Base-by-base conservation (phyloP, 2,329 filamentous ascomycete species). In the Dothidotthia symphoricarpi region DNA sequence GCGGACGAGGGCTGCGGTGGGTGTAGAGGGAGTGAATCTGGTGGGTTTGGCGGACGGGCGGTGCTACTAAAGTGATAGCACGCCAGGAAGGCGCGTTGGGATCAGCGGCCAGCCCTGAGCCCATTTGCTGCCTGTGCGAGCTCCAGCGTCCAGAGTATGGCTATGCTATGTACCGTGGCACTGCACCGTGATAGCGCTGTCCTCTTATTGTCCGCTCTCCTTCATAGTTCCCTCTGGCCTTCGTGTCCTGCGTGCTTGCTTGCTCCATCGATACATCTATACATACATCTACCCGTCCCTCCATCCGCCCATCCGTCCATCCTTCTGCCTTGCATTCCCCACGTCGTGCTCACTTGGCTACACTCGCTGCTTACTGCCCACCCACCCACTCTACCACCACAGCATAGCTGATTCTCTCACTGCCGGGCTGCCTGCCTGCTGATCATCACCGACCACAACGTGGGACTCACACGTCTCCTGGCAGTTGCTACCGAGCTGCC, bases 101-200 rank as follows among this genome's bases (percentile, higher is more conserved):
- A 44, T 32, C 31, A 39, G 35, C 31, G 43, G 28, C 29, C 27
- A 28, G 35, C 22, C 44, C 38, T 50, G 39, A 44, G 51, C 49
- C 53, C 47, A 45, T 51, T 49, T 49, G 43, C 41, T 22, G 19
- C 5, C 41, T 45, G 49, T 51, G 43, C 45, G 41, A 48, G 45
- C 33, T 33, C 36, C 41, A 26, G 32, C 35, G 43, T 54, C 47
- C 49, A 55, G n/a, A 43, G 45, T 47, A 53, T 9, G 19, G 49
- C 51, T 44, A 43, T 39, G 38, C 35, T 41, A 52, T 50, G 50
- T 26, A 39, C 27, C 45, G 39, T 39, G 31, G 36, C 16, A 26
- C 44, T n/a, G n/a, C n/a, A n/a, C 39, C 43, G 32, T 43, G 28
- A 17, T 26, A 41, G 39, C 39, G 31, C 24, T 16, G 45, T 26